Percentiles rank a stretch among this genome's conserved stretches.
These are phyloP conservation scores for Alternaria rosae DNA, from an alignment of 2,329 filamentous ascomycete species.

Conservation along the genomic window DNA sequence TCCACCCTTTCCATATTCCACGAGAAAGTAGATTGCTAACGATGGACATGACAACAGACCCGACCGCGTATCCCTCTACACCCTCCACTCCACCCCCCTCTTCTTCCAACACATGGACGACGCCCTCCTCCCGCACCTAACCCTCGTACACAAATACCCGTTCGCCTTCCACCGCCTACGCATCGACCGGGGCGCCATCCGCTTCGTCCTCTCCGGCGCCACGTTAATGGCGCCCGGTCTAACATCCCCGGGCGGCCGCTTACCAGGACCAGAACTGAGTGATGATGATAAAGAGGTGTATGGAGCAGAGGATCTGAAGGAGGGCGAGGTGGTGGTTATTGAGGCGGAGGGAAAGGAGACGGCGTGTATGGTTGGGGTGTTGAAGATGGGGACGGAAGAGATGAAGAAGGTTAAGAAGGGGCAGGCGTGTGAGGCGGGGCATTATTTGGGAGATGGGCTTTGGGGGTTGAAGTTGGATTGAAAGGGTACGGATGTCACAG, in stretches of 20 bases:
- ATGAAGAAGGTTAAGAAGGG: slow-evolving; percentile 96
- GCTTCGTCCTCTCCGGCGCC: slow-evolving; percentile 92
- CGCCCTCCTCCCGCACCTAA: slow-evolving; percentile 84
- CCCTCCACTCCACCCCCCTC: slow-evolving; percentile 76
- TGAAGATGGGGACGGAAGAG: slow-evolving; percentile 87
- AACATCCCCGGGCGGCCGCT: slow-evolving; percentile 79
- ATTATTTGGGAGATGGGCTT: slow-evolving; percentile 92
- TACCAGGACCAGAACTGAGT: slow-evolving; percentile 65
- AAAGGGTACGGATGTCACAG: slow-evolving; percentile 21
- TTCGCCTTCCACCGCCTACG: slow-evolving; percentile 81
- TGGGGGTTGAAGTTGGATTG: slow-evolving; percentile 75
- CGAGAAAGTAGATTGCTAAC: slow-evolving; percentile 9
- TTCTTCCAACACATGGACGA: slow-evolving; percentile 89
- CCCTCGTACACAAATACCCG: slow-evolving; percentile 89
- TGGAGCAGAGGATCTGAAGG: slow-evolving; percentile 72
- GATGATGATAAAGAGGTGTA: slow-evolving; percentile 54
- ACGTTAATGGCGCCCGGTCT: slow-evolving; percentile 96
- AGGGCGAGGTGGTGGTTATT: slow-evolving; percentile 86
- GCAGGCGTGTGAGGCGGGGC: slow-evolving; percentile 89
- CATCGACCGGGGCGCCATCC: slow-evolving; percentile 94
- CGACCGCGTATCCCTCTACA: slow-evolving; percentile 88
- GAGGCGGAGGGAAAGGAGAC: slow-evolving; percentile 93
- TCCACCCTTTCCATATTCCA: no score
- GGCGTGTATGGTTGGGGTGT: slow-evolving; percentile 83
- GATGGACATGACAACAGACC: no score